phyloP scores from a whole-genome alignment of 345 rosid genomes.

The Luvunga scandens region DNA sequence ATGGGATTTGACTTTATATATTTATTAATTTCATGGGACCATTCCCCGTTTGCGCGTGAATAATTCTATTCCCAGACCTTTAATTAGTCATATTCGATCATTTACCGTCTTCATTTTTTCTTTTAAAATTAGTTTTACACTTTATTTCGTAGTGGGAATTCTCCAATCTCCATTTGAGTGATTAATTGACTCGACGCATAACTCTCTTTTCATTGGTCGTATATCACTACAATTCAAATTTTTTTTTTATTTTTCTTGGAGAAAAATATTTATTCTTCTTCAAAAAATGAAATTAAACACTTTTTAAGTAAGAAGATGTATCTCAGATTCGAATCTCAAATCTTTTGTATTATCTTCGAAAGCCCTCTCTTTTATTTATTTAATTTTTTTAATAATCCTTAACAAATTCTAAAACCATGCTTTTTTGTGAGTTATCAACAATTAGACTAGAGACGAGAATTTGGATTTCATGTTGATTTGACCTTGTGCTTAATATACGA shows the following conservation, averaged over 20 bases:
- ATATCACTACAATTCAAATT: neutral
- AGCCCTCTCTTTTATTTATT: neutral
- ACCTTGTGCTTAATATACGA: neutral
- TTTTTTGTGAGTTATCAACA: neutral
- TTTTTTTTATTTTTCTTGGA: too few relatives aligned
- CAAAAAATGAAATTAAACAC: neutral
- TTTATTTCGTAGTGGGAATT: slow-evolving; percentile 2
- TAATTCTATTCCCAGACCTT: neutral
- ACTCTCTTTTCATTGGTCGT: neutral
- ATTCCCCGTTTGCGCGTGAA: slow-evolving; percentile 16
- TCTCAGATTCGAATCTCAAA: neutral
- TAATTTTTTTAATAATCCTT: too few relatives aligned
- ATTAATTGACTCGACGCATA: neutral
- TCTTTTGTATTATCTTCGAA: neutral
- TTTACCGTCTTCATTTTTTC: neutral
- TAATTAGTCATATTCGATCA: neutral
- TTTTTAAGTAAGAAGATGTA: too few relatives aligned
- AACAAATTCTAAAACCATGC: neutral
- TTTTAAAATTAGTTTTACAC: neutral
- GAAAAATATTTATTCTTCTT: too few relatives aligned
- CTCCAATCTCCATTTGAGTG: neutral
- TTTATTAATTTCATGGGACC: neutral
- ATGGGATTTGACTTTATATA: slow-evolving; percentile 31
- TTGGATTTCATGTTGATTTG: neutral
- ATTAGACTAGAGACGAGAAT: neutral